Percentiles rank a stretch among this genome's conserved stretches.
Conservation (phyloP, 495 filamentous ascomycete genomes). For the Amorphotheca resinae region DNA sequence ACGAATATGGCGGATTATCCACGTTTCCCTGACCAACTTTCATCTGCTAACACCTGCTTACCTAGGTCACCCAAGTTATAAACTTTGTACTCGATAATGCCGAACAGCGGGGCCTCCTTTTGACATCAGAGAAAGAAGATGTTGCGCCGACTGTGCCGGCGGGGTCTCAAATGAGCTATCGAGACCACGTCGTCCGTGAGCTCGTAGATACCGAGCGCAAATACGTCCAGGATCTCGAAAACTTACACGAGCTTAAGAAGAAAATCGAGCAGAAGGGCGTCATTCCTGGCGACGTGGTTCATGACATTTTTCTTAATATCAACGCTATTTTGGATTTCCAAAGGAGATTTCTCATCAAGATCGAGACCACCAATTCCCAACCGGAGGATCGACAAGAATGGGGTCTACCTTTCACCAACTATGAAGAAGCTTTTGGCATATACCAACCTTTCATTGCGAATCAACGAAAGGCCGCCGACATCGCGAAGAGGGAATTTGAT, state of each 20-base stretch:
- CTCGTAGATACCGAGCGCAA: conserved; percentile 89
- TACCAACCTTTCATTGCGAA: conserved; percentile 98
- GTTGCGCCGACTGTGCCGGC: conserved; percentile 28
- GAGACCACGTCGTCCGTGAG: conserved; percentile 80
- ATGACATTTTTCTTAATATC: conserved; percentile 92
- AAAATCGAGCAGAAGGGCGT: conserved; percentile 75
- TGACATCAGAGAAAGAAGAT: conserved; percentile 33
- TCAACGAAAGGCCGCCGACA: conserved; percentile 56
- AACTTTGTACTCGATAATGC: conserved; percentile 84
- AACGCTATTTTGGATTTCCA: conserved; percentile 93
- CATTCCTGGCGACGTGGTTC: conserved; percentile 78
- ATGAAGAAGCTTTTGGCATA: conserved; percentile 69
- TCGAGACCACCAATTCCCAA: conserved; percentile 86
- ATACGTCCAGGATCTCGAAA: conserved; percentile 96
- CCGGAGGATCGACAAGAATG: conserved; percentile 73
- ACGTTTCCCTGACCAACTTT: too few species aligned
- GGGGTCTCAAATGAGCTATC: conserved; percentile 54
- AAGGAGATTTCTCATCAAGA: conserved; percentile 81
- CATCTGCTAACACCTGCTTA: background rate
- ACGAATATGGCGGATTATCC: too few species aligned
- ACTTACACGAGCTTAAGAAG: conserved; percentile 85
- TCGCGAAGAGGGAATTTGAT: conserved; percentile 48
- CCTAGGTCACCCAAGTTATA: conserved; percentile 47
- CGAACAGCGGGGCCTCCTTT: conserved; percentile 59
- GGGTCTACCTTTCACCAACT: conserved; percentile 70